Evolutionary conservation across 2,329 filamentous ascomycete genomes (phyloP).

Genomic region (Hypoxylon sp.): DNA sequence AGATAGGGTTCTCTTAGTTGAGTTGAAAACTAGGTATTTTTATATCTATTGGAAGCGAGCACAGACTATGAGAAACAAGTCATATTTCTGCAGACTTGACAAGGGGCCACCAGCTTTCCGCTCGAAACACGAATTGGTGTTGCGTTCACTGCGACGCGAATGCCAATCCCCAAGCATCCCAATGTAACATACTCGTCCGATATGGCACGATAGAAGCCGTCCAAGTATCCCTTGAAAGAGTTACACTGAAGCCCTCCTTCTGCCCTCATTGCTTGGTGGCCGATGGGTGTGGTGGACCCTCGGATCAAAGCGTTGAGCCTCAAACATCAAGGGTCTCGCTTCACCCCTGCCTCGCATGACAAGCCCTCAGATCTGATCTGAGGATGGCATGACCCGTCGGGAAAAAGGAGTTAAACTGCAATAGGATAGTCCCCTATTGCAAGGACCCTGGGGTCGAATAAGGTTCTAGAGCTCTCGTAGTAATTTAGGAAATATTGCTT

Average conservation of each 20-base stretch:
- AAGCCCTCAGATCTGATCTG: conserved; percentile 46
- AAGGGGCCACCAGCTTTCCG: conserved; percentile 10
- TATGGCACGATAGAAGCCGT: conserved; percentile 50
- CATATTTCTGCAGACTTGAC: conserved; percentile 29
- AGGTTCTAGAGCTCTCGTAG: conserved; percentile 33
- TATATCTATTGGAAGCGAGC: conserved; percentile 30
- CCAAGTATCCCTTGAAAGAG: conserved; percentile 32
- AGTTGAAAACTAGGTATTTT: conserved; percentile 21
- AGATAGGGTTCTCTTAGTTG: conserved; percentile 19
- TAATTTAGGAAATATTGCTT: conserved; percentile 9
- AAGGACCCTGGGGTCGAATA: conserved; percentile 26
- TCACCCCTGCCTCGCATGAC: conserved; percentile 46
- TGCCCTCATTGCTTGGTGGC: conserved; percentile 25
- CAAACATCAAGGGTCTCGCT: conserved; percentile 48
- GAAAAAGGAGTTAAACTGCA: conserved; percentile 35
- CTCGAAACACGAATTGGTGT: conserved; percentile 32
- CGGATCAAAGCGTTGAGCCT: conserved; percentile 52
- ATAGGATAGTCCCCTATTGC: conserved; percentile 20
- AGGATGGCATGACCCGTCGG: conserved; percentile 49
- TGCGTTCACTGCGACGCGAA: conserved; percentile 46
- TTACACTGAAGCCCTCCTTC: conserved; percentile 20
- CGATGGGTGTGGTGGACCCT: conserved; percentile 34
- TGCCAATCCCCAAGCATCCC: conserved; percentile 33
- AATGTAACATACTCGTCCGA: conserved; percentile 49
- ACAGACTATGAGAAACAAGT: conserved; percentile 14